phyloP scores from a whole-genome alignment of 345 rosid genomes.

The Eucalyptus regnans region DNA sequence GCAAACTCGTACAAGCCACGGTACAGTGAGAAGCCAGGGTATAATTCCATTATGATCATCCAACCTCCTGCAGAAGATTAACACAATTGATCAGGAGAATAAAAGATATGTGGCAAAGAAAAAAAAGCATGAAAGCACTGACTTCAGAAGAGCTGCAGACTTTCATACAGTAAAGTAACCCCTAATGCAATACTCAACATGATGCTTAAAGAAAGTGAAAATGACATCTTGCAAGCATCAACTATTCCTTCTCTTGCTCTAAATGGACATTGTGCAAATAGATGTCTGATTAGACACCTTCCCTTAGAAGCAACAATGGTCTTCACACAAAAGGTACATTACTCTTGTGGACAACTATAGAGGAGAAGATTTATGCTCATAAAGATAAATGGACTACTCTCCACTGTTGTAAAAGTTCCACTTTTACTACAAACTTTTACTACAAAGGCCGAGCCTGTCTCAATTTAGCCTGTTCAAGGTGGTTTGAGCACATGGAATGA shows the following conservation, averaged over 20 bases:
- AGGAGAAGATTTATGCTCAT: background rate
- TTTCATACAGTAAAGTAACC: background rate
- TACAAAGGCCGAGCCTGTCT: background rate
- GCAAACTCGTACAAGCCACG: constrained; percentile 88
- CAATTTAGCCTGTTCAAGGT: background rate
- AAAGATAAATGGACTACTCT: background rate
- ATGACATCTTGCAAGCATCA: background rate
- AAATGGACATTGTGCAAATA: background rate
- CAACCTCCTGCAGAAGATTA: constrained; percentile 35
- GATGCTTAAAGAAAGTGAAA: background rate
- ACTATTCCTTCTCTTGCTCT: background rate
- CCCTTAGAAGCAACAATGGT: background rate
- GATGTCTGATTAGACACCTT: background rate
- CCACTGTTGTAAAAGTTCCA: background rate
- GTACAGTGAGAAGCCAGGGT: constrained; percentile 73
- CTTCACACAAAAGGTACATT: background rate
- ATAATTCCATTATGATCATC: constrained; percentile 62
- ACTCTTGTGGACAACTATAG: background rate
- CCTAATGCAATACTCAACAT: background rate
- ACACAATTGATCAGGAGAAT: background rate
- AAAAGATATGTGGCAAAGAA: background rate
- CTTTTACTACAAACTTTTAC: background rate
- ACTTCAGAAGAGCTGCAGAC: background rate
- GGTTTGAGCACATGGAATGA: background rate
- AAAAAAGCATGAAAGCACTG: background rate